These are phyloP conservation scores for Colletotrichum tropicicola DNA, from an alignment of 2,329 filamentous ascomycete species.

Conservation along the genomic window DNA sequence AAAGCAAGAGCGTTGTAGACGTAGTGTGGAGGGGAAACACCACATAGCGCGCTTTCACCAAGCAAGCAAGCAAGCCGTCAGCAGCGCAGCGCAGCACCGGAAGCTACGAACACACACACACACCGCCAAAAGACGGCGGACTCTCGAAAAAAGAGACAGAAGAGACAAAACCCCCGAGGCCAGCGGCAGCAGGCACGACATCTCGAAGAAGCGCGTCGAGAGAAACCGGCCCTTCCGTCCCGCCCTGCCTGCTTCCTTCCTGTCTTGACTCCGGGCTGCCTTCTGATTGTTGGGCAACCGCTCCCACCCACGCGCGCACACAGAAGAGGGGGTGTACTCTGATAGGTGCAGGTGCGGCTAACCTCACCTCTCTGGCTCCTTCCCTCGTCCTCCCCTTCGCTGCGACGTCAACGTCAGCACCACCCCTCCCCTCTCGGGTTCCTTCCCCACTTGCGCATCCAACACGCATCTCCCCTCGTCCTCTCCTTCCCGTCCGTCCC, in stretches of 20 bases:
- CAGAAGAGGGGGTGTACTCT: constrained; percentile 17
- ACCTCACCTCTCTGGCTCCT: constrained; percentile 4
- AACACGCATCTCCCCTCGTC: background rate
- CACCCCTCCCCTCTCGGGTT: background rate
- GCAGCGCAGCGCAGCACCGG: background rate
- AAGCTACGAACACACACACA: background rate
- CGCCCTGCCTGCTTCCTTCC: constrained; percentile 4
- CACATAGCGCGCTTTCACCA: background rate
- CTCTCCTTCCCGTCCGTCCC: background rate
- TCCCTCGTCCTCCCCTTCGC: background rate
- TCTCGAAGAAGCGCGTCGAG: background rate
- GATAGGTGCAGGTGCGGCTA: constrained; percentile 13
- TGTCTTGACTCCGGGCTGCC: constrained; percentile 4
- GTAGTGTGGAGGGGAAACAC: constrained; percentile 9
- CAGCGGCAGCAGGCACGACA: background rate
- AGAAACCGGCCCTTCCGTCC: constrained; percentile 9
- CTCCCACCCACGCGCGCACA: background rate
- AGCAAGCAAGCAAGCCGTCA: constrained; percentile 1
- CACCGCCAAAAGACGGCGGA: constrained; percentile 1
- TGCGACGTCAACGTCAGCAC: constrained; percentile 29
- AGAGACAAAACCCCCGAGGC: background rate
- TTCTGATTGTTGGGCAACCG: constrained; percentile 13
- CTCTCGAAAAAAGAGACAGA: background rate
- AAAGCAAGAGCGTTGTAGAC: constrained; percentile 1
- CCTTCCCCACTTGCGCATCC: background rate